These are phyloP conservation scores for Colletotrichum filicis DNA, from an alignment of 2,329 filamentous ascomycete species.

Conservation along the genomic window DNA sequence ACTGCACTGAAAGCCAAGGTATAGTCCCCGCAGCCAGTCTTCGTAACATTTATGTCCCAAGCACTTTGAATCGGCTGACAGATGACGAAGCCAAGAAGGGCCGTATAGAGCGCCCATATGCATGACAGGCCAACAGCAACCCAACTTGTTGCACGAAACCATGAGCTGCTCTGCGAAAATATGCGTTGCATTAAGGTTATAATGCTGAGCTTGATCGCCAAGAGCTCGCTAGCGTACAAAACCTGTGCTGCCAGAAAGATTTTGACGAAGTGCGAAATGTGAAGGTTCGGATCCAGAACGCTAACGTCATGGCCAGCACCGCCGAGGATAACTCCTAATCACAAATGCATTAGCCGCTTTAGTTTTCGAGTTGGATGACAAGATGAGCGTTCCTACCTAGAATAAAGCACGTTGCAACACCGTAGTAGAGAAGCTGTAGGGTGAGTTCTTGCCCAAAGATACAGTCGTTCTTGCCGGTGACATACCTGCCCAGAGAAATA, in stretches of 20 bases:
- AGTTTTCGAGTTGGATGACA: not conserved
- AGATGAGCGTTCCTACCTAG: not conserved
- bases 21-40: constrained; percentile 37
- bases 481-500: constrained; percentile 4
- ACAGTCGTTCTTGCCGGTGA: not conserved
- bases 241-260: constrained; percentile 4
- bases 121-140: constrained; percentile 1
- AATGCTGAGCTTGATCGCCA: constrained; percentile 18
- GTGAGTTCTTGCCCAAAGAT: no score
- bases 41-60: constrained; percentile 38
- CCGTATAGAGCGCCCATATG: constrained; percentile 6
- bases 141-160: not conserved
- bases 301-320: constrained; percentile 14
- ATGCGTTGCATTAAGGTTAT: constrained; percentile 7
- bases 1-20: constrained; percentile 31
- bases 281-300: not conserved
- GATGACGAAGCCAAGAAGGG: constrained; percentile 40
- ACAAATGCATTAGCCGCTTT: not conserved
- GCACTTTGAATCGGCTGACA: constrained; percentile 48
- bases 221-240: not conserved
- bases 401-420: not conserved
- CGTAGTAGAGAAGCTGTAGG: not conserved
- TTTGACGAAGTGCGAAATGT: not conserved
- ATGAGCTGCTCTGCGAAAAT: not conserved
- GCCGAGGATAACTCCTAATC: not conserved